Evolutionary conservation across 169 alveolate genomes (phyloP), one percentile per base, ranked within the genome.

Genomic region (Babesia sp.): DNA sequence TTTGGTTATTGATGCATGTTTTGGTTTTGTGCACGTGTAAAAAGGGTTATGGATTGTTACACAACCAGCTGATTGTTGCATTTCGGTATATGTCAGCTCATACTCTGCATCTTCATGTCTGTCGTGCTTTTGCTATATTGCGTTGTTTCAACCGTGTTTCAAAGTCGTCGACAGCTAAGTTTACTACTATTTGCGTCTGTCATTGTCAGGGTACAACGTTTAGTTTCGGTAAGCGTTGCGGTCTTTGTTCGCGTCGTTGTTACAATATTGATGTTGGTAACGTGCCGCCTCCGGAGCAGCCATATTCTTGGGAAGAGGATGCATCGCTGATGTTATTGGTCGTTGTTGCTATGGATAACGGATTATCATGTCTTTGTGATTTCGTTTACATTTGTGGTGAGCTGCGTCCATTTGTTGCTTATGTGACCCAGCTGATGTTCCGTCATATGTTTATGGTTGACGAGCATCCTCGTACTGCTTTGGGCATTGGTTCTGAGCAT

Each of bases 1-100:
- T 71, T 7, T 79, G 87, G 87, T 39, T 79, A 34, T 46, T 79
- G 58, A 66, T 33, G 51, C 48, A 31, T 22, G 3, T 79, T n/a
- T 7, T 79, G 69, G 51, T 79, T 29, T 14, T 12, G 20, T 42
- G 67, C 63, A 48, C 58, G 0, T 36, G 60, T 42, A 46, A 45
- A 3, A 44, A 50, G 6, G 28, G 42, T 4, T 61, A 33, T 26
- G 34, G 60, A 22, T 24, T 6, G 12, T 36, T 70, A 9, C 56
- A 42, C 26, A 53, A 57, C 16, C 34, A 34, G 60, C 9, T 79
- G 63, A 41, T 45, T 11, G 20, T 22, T 24, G 31, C 41, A n/a
- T 16, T 79, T 22, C 20, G 71, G 39, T 16, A 12, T 9, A 29
- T 58, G 29, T 55, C 72, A 7, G 41, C 36, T 31, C 44, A 57